A percentile compares a stretch with the other conserved stretches of the same genome.
These are phyloP conservation scores for Penicillium glabrum DNA, from an alignment of 2,329 filamentous ascomycete species.

Conservation along the genomic window DNA sequence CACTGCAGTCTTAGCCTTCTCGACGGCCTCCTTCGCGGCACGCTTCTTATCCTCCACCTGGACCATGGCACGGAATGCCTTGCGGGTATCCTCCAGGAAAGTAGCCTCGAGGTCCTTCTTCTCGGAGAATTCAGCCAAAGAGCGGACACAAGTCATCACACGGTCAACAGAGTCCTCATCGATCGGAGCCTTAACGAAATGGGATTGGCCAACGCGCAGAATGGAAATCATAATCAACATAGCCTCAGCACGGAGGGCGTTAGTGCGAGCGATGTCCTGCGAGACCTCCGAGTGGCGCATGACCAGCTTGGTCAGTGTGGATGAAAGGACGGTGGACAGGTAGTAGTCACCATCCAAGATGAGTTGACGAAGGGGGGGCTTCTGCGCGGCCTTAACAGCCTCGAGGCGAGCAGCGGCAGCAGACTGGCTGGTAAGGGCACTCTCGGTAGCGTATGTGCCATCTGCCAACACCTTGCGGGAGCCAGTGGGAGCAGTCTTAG, in stretches of 20 bases:
- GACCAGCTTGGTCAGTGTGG: slow-evolving; percentile 92
- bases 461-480: slow-evolving; percentile 92
- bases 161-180: slow-evolving; percentile 98
- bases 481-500: slow-evolving; percentile 76
- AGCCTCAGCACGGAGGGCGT: slow-evolving; percentile 89
- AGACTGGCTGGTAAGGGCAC: slow-evolving; percentile 88
- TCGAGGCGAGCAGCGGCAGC: slow-evolving; percentile 87
- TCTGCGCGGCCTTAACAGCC: slow-evolving; percentile 94
- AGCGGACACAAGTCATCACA: slow-evolving; percentile 96
- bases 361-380: slow-evolving; percentile 89
- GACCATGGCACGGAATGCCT: slow-evolving; percentile 96
- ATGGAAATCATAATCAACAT: slow-evolving; percentile 99
- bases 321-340: slow-evolving; percentile 89
- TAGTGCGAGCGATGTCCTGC: slow-evolving; percentile 79
- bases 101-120: slow-evolving; percentile 89
- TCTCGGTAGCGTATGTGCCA: slow-evolving; percentile 96
- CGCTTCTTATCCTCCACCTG: slow-evolving; percentile 97
- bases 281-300: slow-evolving; percentile 97
- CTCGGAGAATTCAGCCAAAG: slow-evolving; percentile 82
- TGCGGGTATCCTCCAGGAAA: slow-evolving; percentile 91
- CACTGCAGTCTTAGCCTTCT: slow-evolving; percentile 89
- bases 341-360: slow-evolving; percentile 98
- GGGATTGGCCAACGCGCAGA: slow-evolving; percentile 95
- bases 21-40: slow-evolving; percentile 86
- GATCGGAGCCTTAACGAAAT: slow-evolving; percentile 95